Conservation (phyloP, 2,329 filamentous ascomycete species). For the Cryphonectria naterciae region DNA sequence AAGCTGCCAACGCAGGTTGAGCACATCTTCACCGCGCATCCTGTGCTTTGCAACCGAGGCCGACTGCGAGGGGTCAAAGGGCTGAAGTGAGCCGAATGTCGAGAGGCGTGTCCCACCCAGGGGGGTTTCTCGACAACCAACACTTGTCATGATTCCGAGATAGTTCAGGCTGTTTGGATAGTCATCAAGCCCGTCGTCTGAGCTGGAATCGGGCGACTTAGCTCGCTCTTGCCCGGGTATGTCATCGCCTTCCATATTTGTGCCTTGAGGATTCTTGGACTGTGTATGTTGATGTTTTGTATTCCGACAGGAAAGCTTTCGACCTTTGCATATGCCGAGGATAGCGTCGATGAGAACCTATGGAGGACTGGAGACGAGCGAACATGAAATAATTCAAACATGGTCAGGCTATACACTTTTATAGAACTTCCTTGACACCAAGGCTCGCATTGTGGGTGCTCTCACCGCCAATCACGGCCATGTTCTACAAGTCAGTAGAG, state of each 20-base stretch:
- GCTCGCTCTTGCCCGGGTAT: not conserved
- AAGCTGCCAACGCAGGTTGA: conserved; percentile 7
- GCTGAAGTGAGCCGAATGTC: not conserved
- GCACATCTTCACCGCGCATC: not conserved
- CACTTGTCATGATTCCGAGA: not conserved
- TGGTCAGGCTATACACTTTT: not conserved
- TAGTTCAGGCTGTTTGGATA: not conserved
- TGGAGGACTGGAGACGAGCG: not conserved
- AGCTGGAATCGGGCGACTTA: not conserved
- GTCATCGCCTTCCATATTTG: not conserved
- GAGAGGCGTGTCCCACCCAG: not conserved
- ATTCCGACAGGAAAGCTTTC: not conserved
- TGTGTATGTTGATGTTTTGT: not conserved
- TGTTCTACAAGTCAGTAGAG: not conserved
- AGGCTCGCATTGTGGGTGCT: not conserved
- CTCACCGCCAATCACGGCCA: not conserved
- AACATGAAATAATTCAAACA: not conserved
- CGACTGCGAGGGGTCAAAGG: not conserved
- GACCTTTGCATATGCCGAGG: no score
- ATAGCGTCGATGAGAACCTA: not conserved
- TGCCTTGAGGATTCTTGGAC: not conserved
- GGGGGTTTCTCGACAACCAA: not conserved
- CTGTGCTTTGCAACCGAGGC: not conserved
- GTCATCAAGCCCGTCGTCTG: not conserved
- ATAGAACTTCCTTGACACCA: not conserved